phyloP scores from a whole-genome alignment of 2,329 filamentous ascomycete genomes.

The Colletotrichum siamense region DNA sequence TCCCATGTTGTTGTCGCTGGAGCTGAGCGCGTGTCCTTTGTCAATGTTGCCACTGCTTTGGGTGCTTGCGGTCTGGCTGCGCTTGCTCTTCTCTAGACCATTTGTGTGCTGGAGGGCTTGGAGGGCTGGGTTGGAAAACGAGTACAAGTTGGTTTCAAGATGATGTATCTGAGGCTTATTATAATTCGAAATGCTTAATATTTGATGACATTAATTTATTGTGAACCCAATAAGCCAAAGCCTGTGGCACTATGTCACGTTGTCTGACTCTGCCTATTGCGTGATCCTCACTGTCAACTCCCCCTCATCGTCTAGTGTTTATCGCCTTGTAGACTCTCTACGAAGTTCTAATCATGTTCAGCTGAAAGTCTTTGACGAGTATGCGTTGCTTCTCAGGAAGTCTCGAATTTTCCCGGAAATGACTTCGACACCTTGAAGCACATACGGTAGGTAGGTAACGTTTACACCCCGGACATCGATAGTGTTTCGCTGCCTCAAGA shows the following conservation, averaged over 20 bases:
- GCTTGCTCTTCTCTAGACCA: neutral
- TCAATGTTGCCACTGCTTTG: neutral
- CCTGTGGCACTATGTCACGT: neutral
- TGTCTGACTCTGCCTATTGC: fast-evolving
- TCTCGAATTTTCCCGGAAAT: too few species aligned
- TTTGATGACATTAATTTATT: neutral
- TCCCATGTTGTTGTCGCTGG: neutral
- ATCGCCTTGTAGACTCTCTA: fast-evolving
- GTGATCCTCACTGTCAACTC: neutral
- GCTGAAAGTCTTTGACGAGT: too few species aligned
- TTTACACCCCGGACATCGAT: too few species aligned
- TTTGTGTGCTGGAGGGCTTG: neutral
- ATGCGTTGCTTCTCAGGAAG: too few species aligned
- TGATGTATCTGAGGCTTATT: neutral
- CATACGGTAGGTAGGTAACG: too few species aligned
- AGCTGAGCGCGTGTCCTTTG: neutral
- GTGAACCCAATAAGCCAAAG: neutral
- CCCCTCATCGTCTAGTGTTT: fast-evolving
- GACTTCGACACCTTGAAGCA: too few species aligned
- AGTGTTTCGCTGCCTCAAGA: too few species aligned
- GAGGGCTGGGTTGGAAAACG: neutral
- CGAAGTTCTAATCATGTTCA: too few species aligned
- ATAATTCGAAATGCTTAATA: neutral
- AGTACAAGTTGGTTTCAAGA: neutral
- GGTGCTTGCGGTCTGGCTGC: neutral